These are phyloP conservation scores for Metschnikowia gruessii DNA, from an alignment of 805 yeast genomes.

Conservation along the genomic window DNA sequence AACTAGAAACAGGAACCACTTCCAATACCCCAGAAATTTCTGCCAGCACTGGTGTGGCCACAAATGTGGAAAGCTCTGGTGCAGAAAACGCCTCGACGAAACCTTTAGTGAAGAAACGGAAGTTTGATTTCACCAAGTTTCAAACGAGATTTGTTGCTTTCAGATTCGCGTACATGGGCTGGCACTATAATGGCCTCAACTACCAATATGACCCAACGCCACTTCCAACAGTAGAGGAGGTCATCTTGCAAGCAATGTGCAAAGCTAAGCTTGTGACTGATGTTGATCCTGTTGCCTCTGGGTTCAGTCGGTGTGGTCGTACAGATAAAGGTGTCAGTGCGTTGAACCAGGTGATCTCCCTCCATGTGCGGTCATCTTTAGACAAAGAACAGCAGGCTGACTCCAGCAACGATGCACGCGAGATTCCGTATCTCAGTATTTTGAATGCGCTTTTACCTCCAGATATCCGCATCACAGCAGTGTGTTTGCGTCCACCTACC, in stretches of 20 bases:
- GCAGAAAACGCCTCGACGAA: too few species aligned
- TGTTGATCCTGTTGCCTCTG: conserved; percentile 56
- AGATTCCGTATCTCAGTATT: conserved; percentile 71
- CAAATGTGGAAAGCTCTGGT: too few species aligned
- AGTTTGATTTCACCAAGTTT: conserved; percentile 64
- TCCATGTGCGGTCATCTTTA: conserved; percentile 69
- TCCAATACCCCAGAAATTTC: too few species aligned
- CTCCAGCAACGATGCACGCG: conserved; percentile 56
- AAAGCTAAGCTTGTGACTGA: conserved; percentile 64
- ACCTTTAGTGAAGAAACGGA: conserved; percentile 21
- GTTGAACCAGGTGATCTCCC: conserved; percentile 87
- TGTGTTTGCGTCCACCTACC: conserved; percentile 78
- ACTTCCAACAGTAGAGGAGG: conserved; percentile 83
- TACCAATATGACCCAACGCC: conserved; percentile 72
- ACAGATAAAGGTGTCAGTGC: conserved; percentile 98
- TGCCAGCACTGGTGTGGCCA: too few species aligned
- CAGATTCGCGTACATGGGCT: conserved; percentile 84
- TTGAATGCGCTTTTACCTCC: conserved; percentile 75
- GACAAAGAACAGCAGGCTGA: conserved; percentile 58
- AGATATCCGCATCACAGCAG: conserved; percentile 79
- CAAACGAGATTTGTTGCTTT: conserved; percentile 70
- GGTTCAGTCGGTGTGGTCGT: conserved; percentile 88
- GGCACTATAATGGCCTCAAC: conserved; percentile 93
- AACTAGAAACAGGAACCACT: conserved; percentile 45
- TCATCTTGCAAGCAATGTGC: conserved; percentile 66